Base-by-base conservation (phyloP, 1,284 basidiomycete genomes). In the Marasmius tenuissimus region DNA sequence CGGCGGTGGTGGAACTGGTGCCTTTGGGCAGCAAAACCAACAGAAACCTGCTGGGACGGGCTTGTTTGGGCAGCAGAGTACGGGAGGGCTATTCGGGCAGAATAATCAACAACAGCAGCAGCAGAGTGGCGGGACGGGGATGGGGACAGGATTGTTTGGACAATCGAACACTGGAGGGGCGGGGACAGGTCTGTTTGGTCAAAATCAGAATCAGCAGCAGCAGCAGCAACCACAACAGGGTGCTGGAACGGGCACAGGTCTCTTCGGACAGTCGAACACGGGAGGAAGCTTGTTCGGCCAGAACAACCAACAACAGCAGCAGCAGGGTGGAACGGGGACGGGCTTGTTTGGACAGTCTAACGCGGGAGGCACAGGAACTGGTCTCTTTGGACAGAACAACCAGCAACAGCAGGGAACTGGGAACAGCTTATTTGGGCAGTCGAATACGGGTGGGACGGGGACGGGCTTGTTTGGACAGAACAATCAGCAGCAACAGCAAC, bases 181-280 rank as follows among this genome's bases (percentile, higher is more conserved):
- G 68, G 56, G 70, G 69, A 67, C 72, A 1, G 70, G 73, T 45
- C 51, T 76, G 16, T 80, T 81, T 61, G 77, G 77, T n/a, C 67
- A 67, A 48, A 53, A 60, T 33, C 65, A 63, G 63, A 71, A 27
- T 18, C 45, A 47, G 40, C 40, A 42, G 48, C 45, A 47, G 40
- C 11, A 42, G 11, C 60, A 66, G 50, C 64, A 66, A 50, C 68
- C 72, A 20, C 76, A 75, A 51, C 67, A 70, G 54, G 72, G 71
- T 33, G 61, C 57, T 37, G 62, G 33, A 49, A 47, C 63, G 67
- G 56, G 70, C 68, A 67, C 72, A 1, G 70, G 73, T 42, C 51
- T 76, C 14, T 80, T 81, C 60, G 77, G 77, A 20, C 67, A 67
- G 50, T 38, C 65, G 62, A 64, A 71, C 33, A n/a, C 45, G 7